Conservation (phyloP, 2,329 filamentous ascomycete species). For the Basipetospora chlamydospora region DNA sequence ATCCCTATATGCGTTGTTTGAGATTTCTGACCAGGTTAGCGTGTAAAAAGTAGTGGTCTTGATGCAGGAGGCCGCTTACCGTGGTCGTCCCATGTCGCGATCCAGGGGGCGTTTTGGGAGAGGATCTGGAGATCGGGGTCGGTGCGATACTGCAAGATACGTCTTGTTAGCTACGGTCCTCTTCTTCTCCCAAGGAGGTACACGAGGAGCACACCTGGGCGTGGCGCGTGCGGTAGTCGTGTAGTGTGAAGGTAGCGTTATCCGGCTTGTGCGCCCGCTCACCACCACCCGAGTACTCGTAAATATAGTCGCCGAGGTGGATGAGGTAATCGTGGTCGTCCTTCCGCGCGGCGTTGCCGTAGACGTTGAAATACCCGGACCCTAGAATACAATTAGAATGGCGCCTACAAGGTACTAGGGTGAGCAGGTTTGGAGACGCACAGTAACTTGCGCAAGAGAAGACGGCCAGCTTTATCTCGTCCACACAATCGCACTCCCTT, state of each 20-base stretch:
- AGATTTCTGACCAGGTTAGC: too few relatives aligned
- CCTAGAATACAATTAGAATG: too few relatives aligned
- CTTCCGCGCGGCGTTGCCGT: conserved; percentile 43
- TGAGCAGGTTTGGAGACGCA: conserved; percentile 14
- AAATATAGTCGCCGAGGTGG: conserved; percentile 49
- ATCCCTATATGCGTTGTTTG: conserved; percentile 23
- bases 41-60: too few relatives aligned
- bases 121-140: conserved; percentile 26
- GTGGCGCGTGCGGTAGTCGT: conserved; percentile 28
- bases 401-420: too few relatives aligned
- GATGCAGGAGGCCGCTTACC: conserved; percentile 28
- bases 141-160: conserved; percentile 18
- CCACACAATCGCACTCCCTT: conserved; percentile 36
- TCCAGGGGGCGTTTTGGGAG: conserved; percentile 27
- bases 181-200: neutral
- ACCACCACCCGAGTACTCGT: conserved; percentile 31
- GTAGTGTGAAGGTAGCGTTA: conserved; percentile 18
- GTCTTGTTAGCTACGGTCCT: neutral
- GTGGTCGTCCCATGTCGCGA: conserved; percentile 30
- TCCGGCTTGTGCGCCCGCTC: conserved; percentile 17
- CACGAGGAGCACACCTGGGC: conserved; percentile 15
- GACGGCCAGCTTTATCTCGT: conserved; percentile 47
- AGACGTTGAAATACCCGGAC: conserved; percentile 33
- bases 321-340: conserved; percentile 45
- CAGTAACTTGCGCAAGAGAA: conserved; percentile 59